Evolutionary conservation across 371 early-diverging fungal genomes (phyloP).

Genomic region (Mortierella sp.): DNA sequence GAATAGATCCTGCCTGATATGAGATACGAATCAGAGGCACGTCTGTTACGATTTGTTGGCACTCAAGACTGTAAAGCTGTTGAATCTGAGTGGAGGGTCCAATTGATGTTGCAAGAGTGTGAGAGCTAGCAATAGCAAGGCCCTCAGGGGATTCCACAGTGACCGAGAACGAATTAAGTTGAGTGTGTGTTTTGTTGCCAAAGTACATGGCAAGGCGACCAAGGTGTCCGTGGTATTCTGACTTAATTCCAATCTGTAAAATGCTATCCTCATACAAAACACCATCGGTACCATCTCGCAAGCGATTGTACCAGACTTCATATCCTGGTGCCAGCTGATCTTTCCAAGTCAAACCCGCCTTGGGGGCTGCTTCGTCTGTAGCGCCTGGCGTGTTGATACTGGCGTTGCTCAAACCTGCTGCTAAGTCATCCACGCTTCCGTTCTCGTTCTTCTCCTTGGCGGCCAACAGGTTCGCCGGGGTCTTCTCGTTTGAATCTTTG

Average conservation of each 20-base stretch:
- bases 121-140: constrained; percentile 54
- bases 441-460: constrained; percentile 55
- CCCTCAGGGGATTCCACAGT: constrained; percentile 58
- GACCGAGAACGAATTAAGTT: constrained; percentile 57
- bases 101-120: constrained; percentile 62
- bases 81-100: constrained; percentile 82
- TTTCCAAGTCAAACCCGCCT: constrained; percentile 38
- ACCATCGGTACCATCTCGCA: constrained; percentile 81
- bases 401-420: constrained; percentile 22
- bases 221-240: constrained; percentile 87
- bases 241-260: constrained; percentile 89
- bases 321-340: constrained; percentile 64
- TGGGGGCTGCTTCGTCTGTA: constrained; percentile 19
- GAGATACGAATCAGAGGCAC: constrained; percentile 76
- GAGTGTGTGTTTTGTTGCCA: constrained; percentile 83
- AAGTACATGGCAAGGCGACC: constrained; percentile 91
- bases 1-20: constrained; percentile 69
- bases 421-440: constrained; percentile 44
- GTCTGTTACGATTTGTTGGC: constrained; percentile 66
- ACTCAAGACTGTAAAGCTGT: constrained; percentile 81
- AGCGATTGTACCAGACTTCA: constrained; percentile 70
- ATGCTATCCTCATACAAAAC: constrained; percentile 90
- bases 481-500: constrained; percentile 80
- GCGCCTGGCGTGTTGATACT: constrained; percentile 28
- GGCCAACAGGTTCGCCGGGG: constrained; percentile 56